Base-by-base conservation (phyloP, 2,329 filamentous ascomycete genomes). In the Monosporascus sp. region DNA sequence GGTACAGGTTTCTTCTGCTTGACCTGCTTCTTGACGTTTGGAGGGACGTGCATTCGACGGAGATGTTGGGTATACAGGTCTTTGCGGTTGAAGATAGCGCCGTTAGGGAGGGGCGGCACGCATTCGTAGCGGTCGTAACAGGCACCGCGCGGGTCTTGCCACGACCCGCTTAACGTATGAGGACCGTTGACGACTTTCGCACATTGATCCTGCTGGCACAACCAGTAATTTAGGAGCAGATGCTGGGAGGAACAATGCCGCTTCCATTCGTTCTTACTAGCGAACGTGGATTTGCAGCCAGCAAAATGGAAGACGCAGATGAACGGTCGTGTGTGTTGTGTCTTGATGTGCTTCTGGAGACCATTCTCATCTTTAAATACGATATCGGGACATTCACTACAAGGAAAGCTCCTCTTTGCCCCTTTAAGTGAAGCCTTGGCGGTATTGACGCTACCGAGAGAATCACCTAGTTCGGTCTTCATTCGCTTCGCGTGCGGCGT, bases 251-350 rank as follows among this genome's bases (percentile, higher is more conserved):
- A 75, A 63, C 93, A 84, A 66, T 97, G 93, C 0, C 93, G 84
- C 70, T 97, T 97, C 93, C 93, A 97, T 69, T 97, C 92, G 67
- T 96, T 96, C 73, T 96, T 96, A 61, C 81, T 86, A 3, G 81
- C 79, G 65, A 96, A 96, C 0, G 79, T 84, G 2, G 84, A 82
- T 1, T 57, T 59, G 72, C 93, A 97, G 36, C 87, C 88, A 53
- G 91, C 94, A 52, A 83, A 85, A 31, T 82, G 76, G 68, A 97
- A 91, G 53, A 90, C 84, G 69, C 93, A 97, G 24, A 79, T 76
- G 64, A 93, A 94, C 0, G 83, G 79, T 1, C 82, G 79, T 2
- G 75, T 79, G 62, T 86, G 83, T 26, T 77, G 69, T 52, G 75
- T 74, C 55, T 77, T 77, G 60, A 76, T 69, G 63, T 84, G 80